Base-by-base conservation (phyloP, 2,329 filamentous ascomycete species). In the Epichloe sibirici region DNA sequence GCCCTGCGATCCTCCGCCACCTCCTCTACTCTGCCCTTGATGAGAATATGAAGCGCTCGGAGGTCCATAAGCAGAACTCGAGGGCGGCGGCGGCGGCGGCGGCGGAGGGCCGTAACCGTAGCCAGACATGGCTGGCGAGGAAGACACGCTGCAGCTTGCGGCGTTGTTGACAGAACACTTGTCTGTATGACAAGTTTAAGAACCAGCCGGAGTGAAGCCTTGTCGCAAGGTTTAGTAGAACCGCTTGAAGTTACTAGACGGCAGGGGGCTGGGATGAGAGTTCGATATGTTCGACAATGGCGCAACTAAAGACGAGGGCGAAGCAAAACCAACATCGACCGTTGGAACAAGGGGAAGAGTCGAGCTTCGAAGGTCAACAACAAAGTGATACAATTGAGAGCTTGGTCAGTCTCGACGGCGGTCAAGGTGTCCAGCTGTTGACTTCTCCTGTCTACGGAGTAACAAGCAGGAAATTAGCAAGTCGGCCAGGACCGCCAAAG, bases 51-150 rank as follows among this genome's bases (percentile, higher is more conserved):
- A 59, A 44, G 64, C 61, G 51, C 61, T 62, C 55, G 72, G 69
- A 39, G 70, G 67, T 7, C 66, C 62, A 52, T 75, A 77, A 37
- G 63, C 66, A 11, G 63, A 58, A 39, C 66, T 65, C 52, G 64
- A 60, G 6, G 61, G 55, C 40, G 65, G 60, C 44, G 62, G 74
- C 4, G 75, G 70, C 17, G 75, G 74, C 12, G 75, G 75, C 52
- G 75, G 74, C 23, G 74, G 75, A n/a, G 71, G 54, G 13, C 54
- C 75, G 68, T 78, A 79, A 51, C 71, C 74, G 67, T 79, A 78
- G 35, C 66, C 64, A 23, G 75, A 69, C 75, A 78, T 78, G 49
- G 40, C 45, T 49, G 31, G 46, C 23, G 31, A 37, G 42, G 34
- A 28, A 39, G 7, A 42, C 42, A 39, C 40, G 42, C 50, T 48